Base-by-base conservation (phyloP, 2,329 filamentous ascomycete species). In the Beauveria scarabaeidicola region DNA sequence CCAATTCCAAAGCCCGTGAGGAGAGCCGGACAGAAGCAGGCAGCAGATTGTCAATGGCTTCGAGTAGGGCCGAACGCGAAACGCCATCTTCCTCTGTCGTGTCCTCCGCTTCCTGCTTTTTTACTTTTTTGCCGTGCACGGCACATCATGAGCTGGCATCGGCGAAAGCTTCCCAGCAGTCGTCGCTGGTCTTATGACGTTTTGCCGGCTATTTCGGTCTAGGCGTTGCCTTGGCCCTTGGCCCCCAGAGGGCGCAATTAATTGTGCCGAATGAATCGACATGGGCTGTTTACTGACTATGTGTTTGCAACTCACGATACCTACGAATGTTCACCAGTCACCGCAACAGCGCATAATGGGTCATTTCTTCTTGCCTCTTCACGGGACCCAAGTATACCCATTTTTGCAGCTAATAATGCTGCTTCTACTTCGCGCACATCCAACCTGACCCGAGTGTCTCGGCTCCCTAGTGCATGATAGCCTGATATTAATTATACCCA, bases 41-140 rank as follows among this genome's bases (percentile, higher is more conserved):
- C 55, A 50, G 32, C 44, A 38, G 17, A 10, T 41, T 10, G 40
- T 23, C 8, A 43, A 52, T 29, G 47, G 47, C 47, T 52, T 25
- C 21, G 40, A 59, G 40, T 47, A 52, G 57, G 57, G 25, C 57
- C 57, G 57, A 59, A 59, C 48, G 8, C 36, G 36, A 52, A 58
- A 36, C 55, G 55, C 55, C 55, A 51, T 52, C 21, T 58, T 51
- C 48, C 13, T 29, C 32, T 38, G 15, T 17, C 52, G 46, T 21
- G 25, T 11, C 47, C 36, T 51, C 36, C 7, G 23, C 46, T 23
- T 13, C 38, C 55, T 19, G 2, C 29, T 27, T 21, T 17, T 8
- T 32, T 19, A 1, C 29, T 27, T 21, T 17, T 8, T 32, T 21
- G 25, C 25, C 9, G 21, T 23, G 36, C 21, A 50, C 19, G 10